phyloP scores from a whole-genome alignment of 176 grass and related monocot species.

The Rhynchospora pubera region DNA sequence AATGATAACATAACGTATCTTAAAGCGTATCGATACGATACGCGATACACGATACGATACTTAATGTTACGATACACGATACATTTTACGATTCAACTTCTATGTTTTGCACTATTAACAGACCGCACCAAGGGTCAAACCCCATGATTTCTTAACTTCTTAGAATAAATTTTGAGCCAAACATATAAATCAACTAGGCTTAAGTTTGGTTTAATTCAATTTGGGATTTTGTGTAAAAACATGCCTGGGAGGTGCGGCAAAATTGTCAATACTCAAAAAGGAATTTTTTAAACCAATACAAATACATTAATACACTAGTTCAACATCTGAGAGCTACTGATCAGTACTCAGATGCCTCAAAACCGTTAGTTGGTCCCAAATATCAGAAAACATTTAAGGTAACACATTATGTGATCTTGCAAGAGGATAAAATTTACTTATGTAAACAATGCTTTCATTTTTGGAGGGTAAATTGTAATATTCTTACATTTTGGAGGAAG shows the following conservation, averaged over 20 bases:
- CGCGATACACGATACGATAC: too few relatives aligned
- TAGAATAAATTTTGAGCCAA: not conserved
- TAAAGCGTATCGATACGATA: too few relatives aligned
- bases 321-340: not conserved
- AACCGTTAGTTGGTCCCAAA: not conserved
- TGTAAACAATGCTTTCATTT: too few relatives aligned
- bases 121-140: not conserved
- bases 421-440: not conserved
- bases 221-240: not conserved
- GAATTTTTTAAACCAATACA: not conserved
- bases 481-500: too few relatives aligned
- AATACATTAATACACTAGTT: not conserved
- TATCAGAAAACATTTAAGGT: not conserved
- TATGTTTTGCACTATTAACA: not conserved
- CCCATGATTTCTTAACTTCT: too few relatives aligned
- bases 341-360: not conserved
- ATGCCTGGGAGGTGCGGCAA: not conserved
- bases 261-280: not conserved
- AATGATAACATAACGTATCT: too few relatives aligned
- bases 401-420: not conserved
- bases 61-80: too few relatives aligned
- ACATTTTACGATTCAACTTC: too few relatives aligned
- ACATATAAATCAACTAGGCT: not conserved
- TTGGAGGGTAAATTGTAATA: too few relatives aligned
- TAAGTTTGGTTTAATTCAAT: not conserved